Evolutionary conservation across 768 basidiomycete genomes (phyloP).

Genomic region (Psilocybe azurescens): DNA sequence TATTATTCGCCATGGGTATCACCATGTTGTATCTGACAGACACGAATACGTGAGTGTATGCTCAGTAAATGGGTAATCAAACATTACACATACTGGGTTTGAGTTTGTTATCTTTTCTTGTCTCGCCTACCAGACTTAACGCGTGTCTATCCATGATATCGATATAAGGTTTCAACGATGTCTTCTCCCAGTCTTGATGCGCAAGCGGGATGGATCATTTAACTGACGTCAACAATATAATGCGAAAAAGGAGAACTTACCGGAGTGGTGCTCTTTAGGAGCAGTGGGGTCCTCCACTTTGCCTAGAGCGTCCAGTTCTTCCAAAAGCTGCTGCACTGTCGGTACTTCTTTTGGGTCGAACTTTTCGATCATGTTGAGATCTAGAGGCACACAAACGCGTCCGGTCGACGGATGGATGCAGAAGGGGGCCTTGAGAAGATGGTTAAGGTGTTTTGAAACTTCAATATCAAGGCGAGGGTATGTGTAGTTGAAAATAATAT

Average conservation of each 20-base stretch:
- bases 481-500: slow-evolving; percentile 90
- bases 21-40: slow-evolving; percentile 27
- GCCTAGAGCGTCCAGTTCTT: slow-evolving; percentile 66
- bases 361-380: slow-evolving; percentile 71
- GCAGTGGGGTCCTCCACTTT: slow-evolving; percentile 18
- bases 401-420: slow-evolving; percentile 97
- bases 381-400: slow-evolving; percentile 91
- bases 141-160: slow-evolving; percentile 87
- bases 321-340: slow-evolving; percentile 82
- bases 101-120: slow-evolving; percentile 49
- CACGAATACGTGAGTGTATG: background rate
- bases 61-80: background rate
- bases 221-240: background rate
- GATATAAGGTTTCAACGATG: slow-evolving; percentile 88
- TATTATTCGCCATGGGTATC: background rate
- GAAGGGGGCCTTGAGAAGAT: slow-evolving; percentile 97
- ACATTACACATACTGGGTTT: slow-evolving; percentile 33
- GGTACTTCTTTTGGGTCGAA: slow-evolving; percentile 91
- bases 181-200: slow-evolving; percentile 77
- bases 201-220: slow-evolving; percentile 5
- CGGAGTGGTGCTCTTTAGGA: slow-evolving; percentile 53
- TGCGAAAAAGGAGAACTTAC: slow-evolving; percentile 30
- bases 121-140: slow-evolving; percentile 58
- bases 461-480: slow-evolving; percentile 97
- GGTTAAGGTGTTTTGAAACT: slow-evolving; percentile 96